Base-by-base conservation (phyloP, 2,329 filamentous ascomycete species). In the Colletotrichum costaricense region DNA sequence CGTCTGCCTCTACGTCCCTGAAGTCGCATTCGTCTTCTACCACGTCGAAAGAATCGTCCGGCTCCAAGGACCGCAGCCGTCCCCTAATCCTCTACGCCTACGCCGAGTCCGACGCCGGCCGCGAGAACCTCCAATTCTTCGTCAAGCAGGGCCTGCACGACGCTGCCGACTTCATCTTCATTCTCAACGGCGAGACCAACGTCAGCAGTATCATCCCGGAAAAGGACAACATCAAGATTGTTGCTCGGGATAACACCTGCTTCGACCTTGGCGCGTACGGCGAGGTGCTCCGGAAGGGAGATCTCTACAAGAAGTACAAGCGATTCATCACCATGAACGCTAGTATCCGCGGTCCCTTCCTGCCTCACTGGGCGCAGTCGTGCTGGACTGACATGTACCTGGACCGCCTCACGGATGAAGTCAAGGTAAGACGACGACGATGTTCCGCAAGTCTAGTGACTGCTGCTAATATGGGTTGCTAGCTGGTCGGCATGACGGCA, bases 121-220 rank as follows among this genome's bases (percentile, higher is more conserved):
- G 78, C 42, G 74, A 77, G 57, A 84, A 84, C 76, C 74, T 84
- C 26, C 54, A 77, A 11, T 84, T 80, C 75, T 84, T 84, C 75
- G 68, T 84, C 12, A 67, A 75, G 38, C 79, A 84, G 63, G 83
- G 81, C 38, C 76, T 84, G 2, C 81, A 84, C 74, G 78, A 72
- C 35, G 78, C 75, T 0, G 82, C 82, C 59, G 83, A 84, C 75
- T 84, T 84, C 74, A 75, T 84, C 72, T 84, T 84, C 75, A 81
- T 84, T 68, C 75, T 84, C 60, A 82, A 84, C 62, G 83, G 83
- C 49, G 75, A 79, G 55, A 79, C 79, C 35, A 76, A 79, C 58
- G 76, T 74, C 2, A 67, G 71, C 52, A 33, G 60, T 2, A 59
- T 78, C 1, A 78, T 84, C 62, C 82, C 82, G 0, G 38, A 69